Evolutionary conservation across 1,284 basidiomycete species (phyloP), one percentile per base, ranked within the genome.

Genomic region (Golubevia pallescens): DNA sequence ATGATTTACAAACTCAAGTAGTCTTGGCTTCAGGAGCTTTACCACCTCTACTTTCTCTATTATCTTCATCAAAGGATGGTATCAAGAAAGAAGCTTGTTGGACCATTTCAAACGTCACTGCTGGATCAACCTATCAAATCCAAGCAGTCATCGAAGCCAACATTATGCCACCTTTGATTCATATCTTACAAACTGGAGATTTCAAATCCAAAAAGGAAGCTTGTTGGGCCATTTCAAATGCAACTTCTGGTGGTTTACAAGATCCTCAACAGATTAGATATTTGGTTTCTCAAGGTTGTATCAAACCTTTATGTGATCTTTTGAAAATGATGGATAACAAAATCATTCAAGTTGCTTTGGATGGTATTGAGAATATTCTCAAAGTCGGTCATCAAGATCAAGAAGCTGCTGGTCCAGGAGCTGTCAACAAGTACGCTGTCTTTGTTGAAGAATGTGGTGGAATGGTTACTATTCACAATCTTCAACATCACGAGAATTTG

Each of bases 121-220:
- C 97, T 52, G 97, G 97, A 64, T 95, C 93, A 55, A 93, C 95
- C 13, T 91, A 92, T 78, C 96, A 99, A 87, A 99, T 99, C 78
- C 96, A 98, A 87, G 89, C 94, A 55, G 88, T 90, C 74, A 90
- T 90, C 65, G 89, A 90, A 69, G 88, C 88, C 82, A 90, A 90
- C 86, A 95, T 99, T 82, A 92, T 99, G 71, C 94, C 97, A 66
- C 97, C 97, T 68, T 91, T 99, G 69, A 96, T 99, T 89, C 96
- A 97, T 88, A 97, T 99, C 78, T 92, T 99, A 66, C 92, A 92
- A 86, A 92, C 97, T 81, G 97, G 95, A 67, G 97, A 99, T 87
- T 98, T 98, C 90, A 98, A 98, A 89, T 98, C 97, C 59, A 92
- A 94, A 87, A 99, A 99, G 88, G 97, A 99, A 87, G 97, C 97